phyloP scores from a whole-genome alignment of 257 asterid species.

The Rhazya stricta region DNA sequence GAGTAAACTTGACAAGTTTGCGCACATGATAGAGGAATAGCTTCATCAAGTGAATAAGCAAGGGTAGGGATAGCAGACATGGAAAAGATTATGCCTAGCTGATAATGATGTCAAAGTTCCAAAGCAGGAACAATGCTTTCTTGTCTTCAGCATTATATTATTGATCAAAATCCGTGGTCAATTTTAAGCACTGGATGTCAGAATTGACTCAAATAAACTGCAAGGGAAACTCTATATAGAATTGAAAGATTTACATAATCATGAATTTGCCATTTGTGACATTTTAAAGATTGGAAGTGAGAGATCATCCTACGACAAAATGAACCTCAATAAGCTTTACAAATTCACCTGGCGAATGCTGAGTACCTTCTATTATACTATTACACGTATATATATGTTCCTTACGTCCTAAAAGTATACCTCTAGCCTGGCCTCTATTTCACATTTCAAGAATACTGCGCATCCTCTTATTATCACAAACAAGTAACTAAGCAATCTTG shows the following conservation, averaged over 20 bases:
- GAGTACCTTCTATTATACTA: background rate
- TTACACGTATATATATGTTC: constrained; percentile 3
- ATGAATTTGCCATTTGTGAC: background rate
- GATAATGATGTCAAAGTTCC: background rate
- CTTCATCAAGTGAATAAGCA: no score
- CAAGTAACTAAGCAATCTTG: constrained; percentile 69
- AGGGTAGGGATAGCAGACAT: no score
- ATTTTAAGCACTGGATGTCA: no score
- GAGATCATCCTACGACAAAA: background rate
- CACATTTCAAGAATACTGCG: background rate
- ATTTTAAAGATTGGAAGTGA: background rate
- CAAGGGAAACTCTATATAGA: no score
- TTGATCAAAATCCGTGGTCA: background rate
- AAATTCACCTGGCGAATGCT: no score
- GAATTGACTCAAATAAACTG: background rate
- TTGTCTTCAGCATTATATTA: no score
- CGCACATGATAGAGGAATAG: no score
- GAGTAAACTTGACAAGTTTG: no score
- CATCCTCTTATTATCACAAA: constrained; percentile 26
- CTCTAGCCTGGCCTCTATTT: constrained; percentile 4
- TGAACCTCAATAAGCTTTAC: background rate
- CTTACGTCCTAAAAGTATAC: background rate
- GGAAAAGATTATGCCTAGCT: no score
- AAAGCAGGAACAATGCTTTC: background rate
- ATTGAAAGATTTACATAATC: background rate